phyloP scores from a whole-genome alignment of 768 basidiomycete genomes.

The Podaxis sp. region DNA sequence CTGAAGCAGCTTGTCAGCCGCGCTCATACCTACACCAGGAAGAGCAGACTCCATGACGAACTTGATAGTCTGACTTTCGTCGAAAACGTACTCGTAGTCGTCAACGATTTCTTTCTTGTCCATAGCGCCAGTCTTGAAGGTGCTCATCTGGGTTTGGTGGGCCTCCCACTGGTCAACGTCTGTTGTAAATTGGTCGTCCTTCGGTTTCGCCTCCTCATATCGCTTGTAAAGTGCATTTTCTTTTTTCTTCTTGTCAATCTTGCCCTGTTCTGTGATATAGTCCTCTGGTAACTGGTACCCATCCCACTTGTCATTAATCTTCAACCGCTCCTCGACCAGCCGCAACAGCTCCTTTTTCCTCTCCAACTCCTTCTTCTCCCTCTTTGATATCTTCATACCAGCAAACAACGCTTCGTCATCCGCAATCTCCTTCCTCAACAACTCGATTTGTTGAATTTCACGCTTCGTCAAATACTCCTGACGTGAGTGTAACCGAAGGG shows the following conservation, averaged over 20 bases:
- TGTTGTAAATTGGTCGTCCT: conserved; percentile 93
- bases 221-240: conserved; percentile 89
- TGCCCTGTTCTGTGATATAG: conserved; percentile 97
- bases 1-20: conserved; percentile 83
- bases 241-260: conserved; percentile 96
- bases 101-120: conserved; percentile 83
- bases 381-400: conserved; percentile 88
- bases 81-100: conserved; percentile 96
- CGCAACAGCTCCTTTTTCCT: conserved; percentile 89
- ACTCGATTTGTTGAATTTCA: conserved; percentile 93
- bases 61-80: conserved; percentile 95
- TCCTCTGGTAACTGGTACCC: conserved; percentile 97
- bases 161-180: conserved; percentile 99
- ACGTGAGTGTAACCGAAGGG: conserved; percentile 83
- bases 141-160: conserved; percentile 84
- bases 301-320: conserved; percentile 94
- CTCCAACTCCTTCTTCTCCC: conserved; percentile 79
- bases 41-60: conserved; percentile 86
- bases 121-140: conserved; percentile 88
- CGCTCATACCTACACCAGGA: conserved; percentile 70
- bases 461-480: conserved; percentile 97
- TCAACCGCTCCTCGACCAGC: conserved; percentile 90
- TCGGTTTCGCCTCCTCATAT: conserved; percentile 90
- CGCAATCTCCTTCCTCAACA: conserved; percentile 88
- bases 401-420: conserved; percentile 91